These are phyloP conservation scores for Theileria parva DNA, from an alignment of 169 alveolate genomes.

Conservation along the genomic window DNA sequence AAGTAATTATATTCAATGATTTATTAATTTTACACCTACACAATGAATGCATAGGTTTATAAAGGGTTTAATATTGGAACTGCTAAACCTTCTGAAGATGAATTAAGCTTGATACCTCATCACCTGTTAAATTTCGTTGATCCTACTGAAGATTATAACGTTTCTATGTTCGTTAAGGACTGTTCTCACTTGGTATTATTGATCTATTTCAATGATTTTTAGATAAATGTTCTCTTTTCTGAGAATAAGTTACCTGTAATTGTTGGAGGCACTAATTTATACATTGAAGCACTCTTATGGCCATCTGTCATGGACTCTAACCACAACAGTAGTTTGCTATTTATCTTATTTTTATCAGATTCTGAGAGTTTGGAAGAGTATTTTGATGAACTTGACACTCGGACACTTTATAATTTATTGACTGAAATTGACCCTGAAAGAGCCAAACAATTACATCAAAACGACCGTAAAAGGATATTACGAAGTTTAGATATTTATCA, in stretches of 20 bases:
- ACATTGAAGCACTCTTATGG: constrained; percentile 72
- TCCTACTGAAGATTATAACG: constrained; percentile 66
- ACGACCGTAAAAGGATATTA: constrained; percentile 72
- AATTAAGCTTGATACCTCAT: constrained; percentile 62
- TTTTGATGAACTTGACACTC: constrained; percentile 47
- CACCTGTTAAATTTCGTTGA: constrained; percentile 68
- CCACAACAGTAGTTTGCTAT: constrained; percentile 15
- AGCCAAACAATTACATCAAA: constrained; percentile 68
- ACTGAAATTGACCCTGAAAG: constrained; percentile 67
- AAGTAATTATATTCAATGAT: constrained; percentile 32
- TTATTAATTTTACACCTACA: background rate
- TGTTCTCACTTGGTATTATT: constrained; percentile 41
- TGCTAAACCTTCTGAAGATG: constrained; percentile 69
- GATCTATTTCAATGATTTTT: background rate
- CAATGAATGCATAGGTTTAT: constrained; percentile 38
- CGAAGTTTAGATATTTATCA: constrained; percentile 54
- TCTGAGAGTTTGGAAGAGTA: background rate
- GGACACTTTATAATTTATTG: constrained; percentile 58
- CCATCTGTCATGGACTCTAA: constrained; percentile 64
- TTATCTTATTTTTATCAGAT: background rate
- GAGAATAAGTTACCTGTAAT: constrained; percentile 57
- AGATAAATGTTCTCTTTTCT: constrained; percentile 31
- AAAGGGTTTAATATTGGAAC: constrained; percentile 72
- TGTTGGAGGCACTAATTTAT: constrained; percentile 75
- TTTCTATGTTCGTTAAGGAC: constrained; percentile 50